Percentiles rank a stretch among this genome's conserved stretches.
These are phyloP conservation scores for Alopecurus myosuroides DNA, from an alignment of 176 grass and related monocot species.

Conservation along the genomic window DNA sequence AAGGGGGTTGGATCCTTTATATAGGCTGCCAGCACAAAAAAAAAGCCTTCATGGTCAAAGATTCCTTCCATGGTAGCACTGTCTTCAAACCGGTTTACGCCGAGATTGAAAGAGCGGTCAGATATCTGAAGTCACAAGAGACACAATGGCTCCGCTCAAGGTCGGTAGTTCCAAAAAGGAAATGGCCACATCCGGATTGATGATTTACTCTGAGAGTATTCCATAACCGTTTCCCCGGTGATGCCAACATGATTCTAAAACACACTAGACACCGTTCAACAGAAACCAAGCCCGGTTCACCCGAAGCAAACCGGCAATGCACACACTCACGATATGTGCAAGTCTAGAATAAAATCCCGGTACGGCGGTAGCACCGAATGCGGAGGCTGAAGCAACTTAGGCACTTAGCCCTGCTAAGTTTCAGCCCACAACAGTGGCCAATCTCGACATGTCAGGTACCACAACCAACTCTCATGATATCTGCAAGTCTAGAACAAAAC, in stretches of 20 bases:
- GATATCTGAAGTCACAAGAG: neutral
- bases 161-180: neutral
- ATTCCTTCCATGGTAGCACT: neutral
- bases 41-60: neutral
- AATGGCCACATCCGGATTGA: neutral
- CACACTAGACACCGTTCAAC: neutral
- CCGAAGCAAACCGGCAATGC: neutral
- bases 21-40: neutral
- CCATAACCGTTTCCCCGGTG: neutral
- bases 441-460: neutral
- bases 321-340: neutral
- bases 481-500: no score
- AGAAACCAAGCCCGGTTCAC: neutral
- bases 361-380: neutral
- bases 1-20: neutral
- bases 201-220: neutral
- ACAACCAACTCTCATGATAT: no score
- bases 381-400: neutral
- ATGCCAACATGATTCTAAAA: neutral
- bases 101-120: neutral
- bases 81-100: neutral
- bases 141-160: neutral
- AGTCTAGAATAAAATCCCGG: neutral
- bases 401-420: neutral
- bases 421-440: neutral